A percentile compares a stretch with the other conserved stretches of the same genome.
phyloP scores from a whole-genome alignment of 768 basidiomycete genomes.

The Daedaleopsis nitida region DNA sequence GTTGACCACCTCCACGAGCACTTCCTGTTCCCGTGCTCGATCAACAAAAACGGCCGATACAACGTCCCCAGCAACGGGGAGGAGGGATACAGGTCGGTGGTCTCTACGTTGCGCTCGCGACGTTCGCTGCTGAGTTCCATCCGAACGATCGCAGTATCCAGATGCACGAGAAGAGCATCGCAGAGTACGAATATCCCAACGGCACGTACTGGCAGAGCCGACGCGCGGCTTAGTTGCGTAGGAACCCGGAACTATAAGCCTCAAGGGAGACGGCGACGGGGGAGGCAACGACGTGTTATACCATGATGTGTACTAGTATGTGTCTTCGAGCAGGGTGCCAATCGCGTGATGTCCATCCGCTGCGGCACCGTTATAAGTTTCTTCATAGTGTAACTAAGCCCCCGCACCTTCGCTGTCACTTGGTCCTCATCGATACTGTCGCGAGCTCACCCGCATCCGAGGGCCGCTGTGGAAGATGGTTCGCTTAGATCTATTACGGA shows the following conservation, averaged over 20 bases:
- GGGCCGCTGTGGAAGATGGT: no score
- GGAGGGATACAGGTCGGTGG: conserved; percentile 76
- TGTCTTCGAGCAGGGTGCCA: neutral
- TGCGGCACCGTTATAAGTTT: neutral
- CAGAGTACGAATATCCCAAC: conserved; percentile 82
- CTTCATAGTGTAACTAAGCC: no score
- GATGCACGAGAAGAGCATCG: conserved; percentile 81
- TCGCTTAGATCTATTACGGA: no score
- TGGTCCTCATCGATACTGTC: no score
- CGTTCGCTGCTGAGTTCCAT: neutral
- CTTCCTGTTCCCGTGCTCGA: conserved; percentile 85
- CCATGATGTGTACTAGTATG: neutral
- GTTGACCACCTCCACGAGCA: conserved; percentile 94
- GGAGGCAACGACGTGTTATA: neutral
- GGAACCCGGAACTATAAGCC: no score
- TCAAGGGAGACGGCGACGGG: neutral
- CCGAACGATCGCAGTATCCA: conserved; percentile 62
- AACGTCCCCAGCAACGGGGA: conserved; percentile 76
- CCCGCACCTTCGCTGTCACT: no score
- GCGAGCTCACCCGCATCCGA: no score
- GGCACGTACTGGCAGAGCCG: conserved; percentile 75
- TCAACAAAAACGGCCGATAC: conserved; percentile 84
- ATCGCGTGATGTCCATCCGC: neutral
- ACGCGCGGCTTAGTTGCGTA: neutral
- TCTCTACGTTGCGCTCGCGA: neutral